Percentiles rank a stretch among this genome's conserved stretches.
These are phyloP conservation scores for Claviceps cyperi DNA, from an alignment of 2,329 filamentous ascomycete genomes.

Conservation along the genomic window DNA sequence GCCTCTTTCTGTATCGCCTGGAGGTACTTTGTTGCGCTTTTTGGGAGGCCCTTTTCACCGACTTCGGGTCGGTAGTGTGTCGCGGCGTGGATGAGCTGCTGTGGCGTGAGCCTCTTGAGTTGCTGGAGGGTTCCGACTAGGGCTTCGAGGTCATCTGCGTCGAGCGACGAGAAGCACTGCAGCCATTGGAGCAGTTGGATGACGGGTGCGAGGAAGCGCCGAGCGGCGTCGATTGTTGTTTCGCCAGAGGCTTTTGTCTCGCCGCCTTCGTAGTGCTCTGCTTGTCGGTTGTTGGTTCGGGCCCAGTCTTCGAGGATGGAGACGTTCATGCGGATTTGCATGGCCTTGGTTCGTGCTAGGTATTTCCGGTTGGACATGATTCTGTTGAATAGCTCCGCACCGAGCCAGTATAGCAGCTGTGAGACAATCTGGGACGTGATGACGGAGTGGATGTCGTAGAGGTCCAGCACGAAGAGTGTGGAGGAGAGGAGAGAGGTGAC, in stretches of 20 bases:
- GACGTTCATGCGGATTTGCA: constrained; percentile 99
- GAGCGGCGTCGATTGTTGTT: constrained; percentile 68
- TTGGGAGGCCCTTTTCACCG: constrained; percentile 80
- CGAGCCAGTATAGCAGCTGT: constrained; percentile 91
- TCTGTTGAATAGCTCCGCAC: constrained; percentile 91
- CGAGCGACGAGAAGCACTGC: constrained; percentile 90
- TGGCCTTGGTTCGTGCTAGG: constrained; percentile 88
- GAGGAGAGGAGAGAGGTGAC: constrained; percentile 92
- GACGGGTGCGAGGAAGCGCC: constrained; percentile 73
- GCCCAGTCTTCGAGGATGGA: constrained; percentile 95
- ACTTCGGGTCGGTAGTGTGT: constrained; percentile 92
- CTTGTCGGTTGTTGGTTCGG: constrained; percentile 77
- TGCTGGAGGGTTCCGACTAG: constrained; percentile 82
- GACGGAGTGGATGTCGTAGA: constrained; percentile 98
- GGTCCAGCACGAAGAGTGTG: constrained; percentile 87
- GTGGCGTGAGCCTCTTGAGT: constrained; percentile 67
- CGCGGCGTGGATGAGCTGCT: constrained; percentile 81
- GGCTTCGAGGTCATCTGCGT: constrained; percentile 70
- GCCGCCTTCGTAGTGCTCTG: constrained; percentile 89
- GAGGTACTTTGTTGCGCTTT: constrained; percentile 78
- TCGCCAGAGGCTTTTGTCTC: constrained; percentile 77
- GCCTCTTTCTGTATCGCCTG: constrained; percentile 64
- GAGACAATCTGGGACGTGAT: constrained; percentile 85
- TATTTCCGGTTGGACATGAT: constrained; percentile 96
- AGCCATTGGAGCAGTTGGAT: constrained; percentile 95